Evolutionary conservation across 441 rosid genomes (phyloP).

Genomic region (Adansonia gregorii): DNA sequence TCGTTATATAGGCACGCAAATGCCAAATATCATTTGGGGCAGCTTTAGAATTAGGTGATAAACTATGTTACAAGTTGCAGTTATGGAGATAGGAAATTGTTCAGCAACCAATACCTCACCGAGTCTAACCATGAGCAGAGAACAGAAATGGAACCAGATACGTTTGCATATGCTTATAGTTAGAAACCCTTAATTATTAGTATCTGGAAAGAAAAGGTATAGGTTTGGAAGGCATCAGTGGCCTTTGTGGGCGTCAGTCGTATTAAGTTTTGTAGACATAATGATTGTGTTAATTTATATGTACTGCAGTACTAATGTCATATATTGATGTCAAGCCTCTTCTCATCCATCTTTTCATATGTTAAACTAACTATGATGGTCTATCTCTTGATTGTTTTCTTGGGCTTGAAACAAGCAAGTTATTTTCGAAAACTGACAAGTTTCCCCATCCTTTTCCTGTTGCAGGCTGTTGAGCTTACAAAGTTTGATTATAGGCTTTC

Average conservation of each 20-base stretch:
- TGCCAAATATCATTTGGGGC: not conserved
- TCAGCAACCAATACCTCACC: not conserved
- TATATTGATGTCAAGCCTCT: not conserved
- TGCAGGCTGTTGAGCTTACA: conserved; percentile 68
- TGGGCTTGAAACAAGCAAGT: not conserved
- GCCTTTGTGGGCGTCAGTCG: not conserved
- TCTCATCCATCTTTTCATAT: conserved; percentile 5
- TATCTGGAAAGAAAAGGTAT: not conserved
- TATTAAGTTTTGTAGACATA: not conserved
- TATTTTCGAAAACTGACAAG: conserved; percentile 22
- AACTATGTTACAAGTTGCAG: not conserved
- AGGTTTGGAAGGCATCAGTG: not conserved
- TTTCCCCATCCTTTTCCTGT: conserved; percentile 25
- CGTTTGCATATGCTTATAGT: not conserved
- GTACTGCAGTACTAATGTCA: not conserved
- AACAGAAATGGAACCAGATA: not conserved
- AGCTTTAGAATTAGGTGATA: not conserved
- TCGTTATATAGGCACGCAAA: not conserved
- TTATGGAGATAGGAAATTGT: not conserved
- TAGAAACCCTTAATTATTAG: not conserved
- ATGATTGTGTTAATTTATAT: not conserved
- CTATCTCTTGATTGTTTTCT: not conserved
- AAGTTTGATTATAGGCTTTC: conserved; percentile 77
- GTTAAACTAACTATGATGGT: not conserved
- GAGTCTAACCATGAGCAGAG: not conserved